Percentiles rank a stretch among this genome's conserved stretches.
These are phyloP conservation scores for Ajuga reptans DNA, from an alignment of 305 asterid genomes.

Conservation along the genomic window DNA sequence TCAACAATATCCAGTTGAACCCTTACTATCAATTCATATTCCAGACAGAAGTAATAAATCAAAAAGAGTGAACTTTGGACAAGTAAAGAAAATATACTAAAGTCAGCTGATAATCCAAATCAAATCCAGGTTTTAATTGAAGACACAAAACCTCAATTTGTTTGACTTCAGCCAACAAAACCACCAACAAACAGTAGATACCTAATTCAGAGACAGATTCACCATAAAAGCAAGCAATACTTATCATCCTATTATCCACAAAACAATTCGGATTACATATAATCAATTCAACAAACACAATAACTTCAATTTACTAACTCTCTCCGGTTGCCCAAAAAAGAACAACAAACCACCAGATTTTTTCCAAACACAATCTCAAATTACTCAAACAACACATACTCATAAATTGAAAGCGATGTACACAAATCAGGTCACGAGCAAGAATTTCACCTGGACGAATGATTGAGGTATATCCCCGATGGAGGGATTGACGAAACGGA, in stretches of 20 bases:
- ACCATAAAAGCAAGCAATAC: background rate
- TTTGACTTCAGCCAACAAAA: background rate
- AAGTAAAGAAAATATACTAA: slow-evolving; percentile 16
- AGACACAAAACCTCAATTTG: slow-evolving; percentile 2
- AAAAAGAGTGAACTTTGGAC: background rate
- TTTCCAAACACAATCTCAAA: slow-evolving; percentile 2
- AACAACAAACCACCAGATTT: background rate
- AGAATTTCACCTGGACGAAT: slow-evolving; percentile 24
- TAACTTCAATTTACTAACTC: slow-evolving; percentile 4
- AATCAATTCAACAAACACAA: background rate
- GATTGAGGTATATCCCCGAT: slow-evolving; percentile 4
- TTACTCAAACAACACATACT: slow-evolving; percentile 5
- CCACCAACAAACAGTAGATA: background rate
- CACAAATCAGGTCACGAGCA: slow-evolving; percentile 20
- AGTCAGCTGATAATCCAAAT: background rate
- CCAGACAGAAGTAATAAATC: background rate
- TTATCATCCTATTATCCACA: background rate
- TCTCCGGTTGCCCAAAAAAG: background rate
- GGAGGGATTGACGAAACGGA: background rate
- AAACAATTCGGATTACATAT: background rate
- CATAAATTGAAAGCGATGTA: slow-evolving; percentile 11
- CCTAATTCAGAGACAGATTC: background rate
- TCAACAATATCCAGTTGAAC: background rate
- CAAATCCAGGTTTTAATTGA: background rate
- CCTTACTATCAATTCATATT: background rate